Conservation (phyloP, 495 filamentous ascomycete genomes). For the Beverwykella pulmonaria region DNA sequence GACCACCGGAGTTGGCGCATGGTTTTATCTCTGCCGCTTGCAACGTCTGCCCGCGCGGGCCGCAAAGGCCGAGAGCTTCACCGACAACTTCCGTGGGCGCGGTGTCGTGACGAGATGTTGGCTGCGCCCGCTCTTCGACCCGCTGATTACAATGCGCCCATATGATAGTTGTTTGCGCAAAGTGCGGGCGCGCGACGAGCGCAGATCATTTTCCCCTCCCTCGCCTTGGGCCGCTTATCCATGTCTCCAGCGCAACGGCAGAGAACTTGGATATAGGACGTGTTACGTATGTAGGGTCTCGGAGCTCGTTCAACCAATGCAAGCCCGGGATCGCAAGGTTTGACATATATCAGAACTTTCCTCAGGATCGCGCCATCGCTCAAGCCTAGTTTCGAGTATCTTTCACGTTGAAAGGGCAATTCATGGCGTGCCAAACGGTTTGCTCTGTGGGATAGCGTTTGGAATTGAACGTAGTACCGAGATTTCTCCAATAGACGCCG, state of each 20-base stretch:
- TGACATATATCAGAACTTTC: not conserved
- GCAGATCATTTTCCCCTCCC: slow-evolving; percentile 7
- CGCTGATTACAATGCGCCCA: not conserved
- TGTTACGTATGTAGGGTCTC: slow-evolving; percentile 12
- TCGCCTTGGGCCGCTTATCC: slow-evolving; percentile 11
- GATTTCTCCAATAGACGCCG: slow-evolving; percentile 32
- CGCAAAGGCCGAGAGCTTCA: slow-evolving; percentile 23
- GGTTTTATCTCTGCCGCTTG: slow-evolving; percentile 14
- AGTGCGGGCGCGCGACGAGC: slow-evolving; percentile 4
- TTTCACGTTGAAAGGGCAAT: not conserved
- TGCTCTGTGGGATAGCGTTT: slow-evolving; percentile 8
- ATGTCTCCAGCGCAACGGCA: slow-evolving; percentile 4
- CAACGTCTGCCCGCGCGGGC: slow-evolving; percentile 21
- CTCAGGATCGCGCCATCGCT: not conserved
- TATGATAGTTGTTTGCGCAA: slow-evolving; percentile 10
- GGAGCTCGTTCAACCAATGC: slow-evolving; percentile 16
- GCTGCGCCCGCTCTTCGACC: slow-evolving; percentile 15
- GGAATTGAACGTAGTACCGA: slow-evolving; percentile 30
- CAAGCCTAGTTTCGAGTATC: not conserved
- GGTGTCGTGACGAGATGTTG: slow-evolving; percentile 14
- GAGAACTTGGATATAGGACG: not conserved
- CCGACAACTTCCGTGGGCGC: slow-evolving; percentile 29
- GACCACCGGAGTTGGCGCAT: slow-evolving; percentile 5
- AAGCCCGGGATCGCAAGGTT: not conserved
- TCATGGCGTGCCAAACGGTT: not conserved